Base-by-base conservation (phyloP, 129 eudicot species). In the Solidago caesia region DNA sequence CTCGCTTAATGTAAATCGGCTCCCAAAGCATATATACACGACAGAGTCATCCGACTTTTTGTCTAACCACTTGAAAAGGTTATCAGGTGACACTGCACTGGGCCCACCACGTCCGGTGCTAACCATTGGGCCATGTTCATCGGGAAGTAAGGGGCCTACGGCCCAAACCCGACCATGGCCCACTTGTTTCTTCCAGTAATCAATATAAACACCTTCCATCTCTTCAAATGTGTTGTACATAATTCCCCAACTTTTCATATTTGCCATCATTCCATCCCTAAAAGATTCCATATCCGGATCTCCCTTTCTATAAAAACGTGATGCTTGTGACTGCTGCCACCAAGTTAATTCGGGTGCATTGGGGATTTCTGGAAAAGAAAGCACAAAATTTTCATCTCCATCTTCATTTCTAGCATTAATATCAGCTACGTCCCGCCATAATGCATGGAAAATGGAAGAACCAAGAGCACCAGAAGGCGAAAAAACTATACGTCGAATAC, bases 111-210 rank as follows among this genome's bases (percentile, higher is more conserved):
- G 70, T 5, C 12, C 13, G 2, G 48, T 58, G 52, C 60, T 44
- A 44, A 5, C 62, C 2, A 44, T 42, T 3, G 55, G 70, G 27
- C 25, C 71, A 33, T 71, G 25, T 6, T 60, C 59, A 0, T 73
- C 41, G 0, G 82, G 84, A 53, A 76, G 59, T 13, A 84, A 68
- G 0, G 87, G 89, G 33, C 92, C 92, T 1, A 87, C 83, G 0
- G 82, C 87, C 82, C 83, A 87, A 62, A 84, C 80, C 68, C 82
- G 71, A 44, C 26, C 70, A 60, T 84, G 89, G 8, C 83, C 80
- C 73, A 80, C 6, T 4, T 60, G 64, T 43, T 60, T 82, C 80
- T 69, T 80, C 58, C 74, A 4, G 21, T 77, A 12, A 21, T 81
- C 76, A 7, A 84, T 58, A 43, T 77, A 82, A 58, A 14, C 78